Evolutionary conservation across 139 green algal genomes (phyloP), one percentile per base, ranked within the genome.

Genomic region (Nannochloris sp.): DNA sequence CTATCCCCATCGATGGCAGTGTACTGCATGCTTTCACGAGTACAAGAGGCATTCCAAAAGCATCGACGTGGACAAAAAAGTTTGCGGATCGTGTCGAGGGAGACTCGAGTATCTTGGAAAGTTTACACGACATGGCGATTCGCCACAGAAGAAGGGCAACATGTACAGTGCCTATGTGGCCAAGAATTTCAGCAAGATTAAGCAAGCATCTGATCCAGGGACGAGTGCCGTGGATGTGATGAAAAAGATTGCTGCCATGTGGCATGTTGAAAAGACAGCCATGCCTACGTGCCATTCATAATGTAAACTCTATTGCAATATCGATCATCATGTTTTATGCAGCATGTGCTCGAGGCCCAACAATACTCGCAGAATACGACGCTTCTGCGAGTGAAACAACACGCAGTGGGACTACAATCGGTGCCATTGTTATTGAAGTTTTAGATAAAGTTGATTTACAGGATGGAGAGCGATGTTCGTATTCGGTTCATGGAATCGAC

Each of bases 261-360:
- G 74, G 62, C 67, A 57, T 12, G 34, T 23, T 43, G n/a, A 53
- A 53, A 53, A 53, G 46, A 25, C 34, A 40, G 34, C 34, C 74
- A 0, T 73, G 87, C 0, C 79, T 96, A 0, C 77, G 96, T 5
- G 85, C 86, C 0, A 90, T 96, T 31, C 75, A 83, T 61, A 44
- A 16, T 0, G 21, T 19, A 25, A 25, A n/a, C n/a, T 10, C n/a
- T 6, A 57, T 27, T 16, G 49, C 49, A 57, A 57, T 57, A 50
- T 50, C 16, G 0, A 18, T 15, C 44, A 50, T 9, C 34, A 40
- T 40, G 34, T 40, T 40, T 40, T 40, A 40, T 11, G 34, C 34
- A 40, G 34, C 8, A 1, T 40, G 34, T 12, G 34, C 34, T 11
- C 7, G 34, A 40, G 34, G 34, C 34, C 34, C 34, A 40, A 40